phyloP scores from a whole-genome alignment of 768 basidiomycete genomes.

The Mycena kentingensis region DNA sequence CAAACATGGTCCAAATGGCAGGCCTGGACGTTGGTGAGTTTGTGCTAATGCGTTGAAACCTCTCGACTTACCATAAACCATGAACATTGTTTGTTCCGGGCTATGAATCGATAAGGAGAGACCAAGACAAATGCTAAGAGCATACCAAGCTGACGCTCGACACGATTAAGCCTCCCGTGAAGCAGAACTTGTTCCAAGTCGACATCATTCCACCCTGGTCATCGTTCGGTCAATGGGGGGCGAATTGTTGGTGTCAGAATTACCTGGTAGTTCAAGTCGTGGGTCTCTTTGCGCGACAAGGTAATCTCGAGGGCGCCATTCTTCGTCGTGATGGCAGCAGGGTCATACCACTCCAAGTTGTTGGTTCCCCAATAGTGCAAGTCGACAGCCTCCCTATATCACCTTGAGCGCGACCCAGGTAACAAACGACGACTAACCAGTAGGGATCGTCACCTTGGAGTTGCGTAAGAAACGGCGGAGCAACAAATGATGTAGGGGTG shows the following conservation, averaged over 20 bases:
- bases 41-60: background rate
- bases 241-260: too few relatives aligned
- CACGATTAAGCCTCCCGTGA: conserved; percentile 83
- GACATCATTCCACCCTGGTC: conserved; percentile 71
- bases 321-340: conserved; percentile 71
- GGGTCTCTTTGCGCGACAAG: conserved; percentile 62
- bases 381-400: conserved; percentile 85
- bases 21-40: conserved; percentile 44
- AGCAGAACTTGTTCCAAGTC: conserved; percentile 89
- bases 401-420: conserved; percentile 47
- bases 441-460: conserved; percentile 19
- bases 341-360: conserved; percentile 78
- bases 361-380: conserved; percentile 70
- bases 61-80: conserved; percentile 62
- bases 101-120: conserved; percentile 50
- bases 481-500: conserved; percentile 28
- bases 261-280: conserved; percentile 74
- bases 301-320: conserved; percentile 78
- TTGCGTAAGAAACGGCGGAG: background rate
- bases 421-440: conserved; percentile 1
- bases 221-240: too few relatives aligned
- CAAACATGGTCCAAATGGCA: conserved; percentile 84
- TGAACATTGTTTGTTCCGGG: conserved; percentile 66
- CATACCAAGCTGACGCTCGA: conserved; percentile 66
- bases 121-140: background rate